Evolutionary conservation across 768 basidiomycete genomes (phyloP).

Genomic region (Lactarius hengduanensis): DNA sequence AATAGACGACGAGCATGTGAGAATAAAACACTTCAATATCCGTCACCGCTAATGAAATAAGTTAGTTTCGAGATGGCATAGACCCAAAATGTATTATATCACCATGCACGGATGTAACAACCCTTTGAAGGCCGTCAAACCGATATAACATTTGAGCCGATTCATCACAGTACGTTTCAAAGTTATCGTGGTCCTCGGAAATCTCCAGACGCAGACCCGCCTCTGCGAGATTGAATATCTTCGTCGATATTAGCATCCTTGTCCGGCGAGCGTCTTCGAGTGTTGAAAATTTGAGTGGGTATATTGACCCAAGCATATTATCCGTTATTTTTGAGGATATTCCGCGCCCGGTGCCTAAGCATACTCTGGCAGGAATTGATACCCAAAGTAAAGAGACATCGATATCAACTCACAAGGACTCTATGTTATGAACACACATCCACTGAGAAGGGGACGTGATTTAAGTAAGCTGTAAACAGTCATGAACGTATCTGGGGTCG

Average conservation of each 20-base stretch:
- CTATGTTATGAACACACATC: conserved; percentile 27
- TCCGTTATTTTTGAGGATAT: conserved; percentile 16
- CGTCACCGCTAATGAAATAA: conserved; percentile 41
- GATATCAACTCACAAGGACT: conserved; percentile 22
- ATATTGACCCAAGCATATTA: neutral
- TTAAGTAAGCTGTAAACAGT: neutral
- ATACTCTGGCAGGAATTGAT: conserved; percentile 16
- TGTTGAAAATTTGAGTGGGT: conserved; percentile 21
- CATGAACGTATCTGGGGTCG: no score
- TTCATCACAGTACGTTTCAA: conserved; percentile 24
- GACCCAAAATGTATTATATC: neutral
- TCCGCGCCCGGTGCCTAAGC: conserved; percentile 28
- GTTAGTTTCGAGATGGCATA: conserved; percentile 21
- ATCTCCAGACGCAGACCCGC: conserved; percentile 20
- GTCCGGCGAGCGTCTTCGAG: conserved; percentile 21
- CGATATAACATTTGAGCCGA: conserved; percentile 24
- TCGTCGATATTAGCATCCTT: conserved; percentile 20
- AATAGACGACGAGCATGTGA: conserved; percentile 42
- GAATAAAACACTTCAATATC: conserved; percentile 45
- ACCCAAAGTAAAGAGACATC: neutral
- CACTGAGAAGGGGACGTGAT: conserved; percentile 12
- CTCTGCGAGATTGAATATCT: conserved; percentile 26
- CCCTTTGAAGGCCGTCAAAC: conserved; percentile 25
- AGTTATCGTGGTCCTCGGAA: conserved; percentile 16
- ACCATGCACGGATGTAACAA: conserved; percentile 25